phyloP scores from a whole-genome alignment of 148 eudicot genomes.

The Chenopodium formosanum region DNA sequence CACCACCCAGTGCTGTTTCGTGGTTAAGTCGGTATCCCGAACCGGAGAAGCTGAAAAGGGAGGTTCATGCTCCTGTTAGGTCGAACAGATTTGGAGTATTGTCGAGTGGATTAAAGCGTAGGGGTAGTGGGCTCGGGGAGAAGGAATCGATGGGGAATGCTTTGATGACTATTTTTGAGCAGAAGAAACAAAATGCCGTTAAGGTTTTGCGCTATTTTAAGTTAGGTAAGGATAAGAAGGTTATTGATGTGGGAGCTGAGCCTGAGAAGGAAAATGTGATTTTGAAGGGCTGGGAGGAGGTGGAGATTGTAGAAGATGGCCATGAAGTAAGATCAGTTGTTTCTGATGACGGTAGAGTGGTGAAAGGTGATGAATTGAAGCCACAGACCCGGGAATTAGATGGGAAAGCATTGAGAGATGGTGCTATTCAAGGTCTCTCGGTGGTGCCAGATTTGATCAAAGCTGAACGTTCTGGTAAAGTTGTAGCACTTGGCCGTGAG shows the following conservation, averaged over 20 bases:
- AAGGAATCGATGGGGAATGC: slow-evolving; percentile 39
- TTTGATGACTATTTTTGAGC: not conserved
- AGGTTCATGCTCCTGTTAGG: slow-evolving; percentile 70
- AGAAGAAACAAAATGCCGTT: slow-evolving; percentile 25
- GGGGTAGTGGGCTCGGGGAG: slow-evolving; percentile 6
- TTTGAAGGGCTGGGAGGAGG: slow-evolving; percentile 45
- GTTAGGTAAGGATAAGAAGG: slow-evolving; percentile 33
- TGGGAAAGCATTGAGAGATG: slow-evolving; percentile 28
- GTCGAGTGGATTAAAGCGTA: slow-evolving; percentile 17
- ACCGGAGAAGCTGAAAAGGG: slow-evolving; percentile 36
- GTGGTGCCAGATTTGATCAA: slow-evolving; percentile 31
- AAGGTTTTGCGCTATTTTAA: slow-evolving; percentile 22
- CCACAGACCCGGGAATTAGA: slow-evolving; percentile 21
- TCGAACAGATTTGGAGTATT: slow-evolving; percentile 25
- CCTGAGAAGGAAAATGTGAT: slow-evolving; percentile 18
- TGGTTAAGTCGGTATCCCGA: slow-evolving; percentile 52
- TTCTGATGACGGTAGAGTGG: slow-evolving; percentile 29
- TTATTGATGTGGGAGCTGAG: slow-evolving; percentile 39
- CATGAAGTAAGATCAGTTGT: slow-evolving; percentile 28
- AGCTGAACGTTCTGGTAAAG: slow-evolving; percentile 34
- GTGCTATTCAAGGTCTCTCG: slow-evolving; percentile 30
- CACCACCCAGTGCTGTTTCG: slow-evolving; percentile 30
- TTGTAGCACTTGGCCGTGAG: slow-evolving; percentile 21
- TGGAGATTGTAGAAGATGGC: slow-evolving; percentile 36
- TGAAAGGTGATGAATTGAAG: slow-evolving; percentile 18